Base-by-base conservation (phyloP, 345 rosid genomes). In the Limnanthes douglasii region DNA sequence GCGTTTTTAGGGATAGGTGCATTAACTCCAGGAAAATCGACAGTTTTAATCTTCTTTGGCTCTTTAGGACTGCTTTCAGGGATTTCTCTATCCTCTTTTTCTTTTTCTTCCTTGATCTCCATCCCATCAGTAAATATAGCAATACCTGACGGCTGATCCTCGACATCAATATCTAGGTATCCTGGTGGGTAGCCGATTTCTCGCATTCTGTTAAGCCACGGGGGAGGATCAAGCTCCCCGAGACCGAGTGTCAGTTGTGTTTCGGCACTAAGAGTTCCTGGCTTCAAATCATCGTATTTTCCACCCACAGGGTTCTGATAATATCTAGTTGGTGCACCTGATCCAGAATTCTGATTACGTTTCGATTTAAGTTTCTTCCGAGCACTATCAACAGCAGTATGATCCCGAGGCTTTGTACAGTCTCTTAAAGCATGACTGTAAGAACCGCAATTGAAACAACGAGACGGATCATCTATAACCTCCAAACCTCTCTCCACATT, bases 171-270 rank as follows among this genome's bases (percentile, higher is more conserved):
- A 81, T 96, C 93, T 53, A 81, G 61, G 60, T 92, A 85, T 49
- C 99, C 99, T 0, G 86, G 94, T 7, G 99, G 94, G 42, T 92
- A 92, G 3, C 99, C 99, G 55, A 92, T 56, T 57, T 92, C 94
- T 45, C 76, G 73, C 99, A 92, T 92, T 59, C 94, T 78, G 61
- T 69, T 38, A 38, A 85, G 86, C 99, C 96, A 92, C 6, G 99
- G 96, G 23, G 96, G 99, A 42, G 99, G 96, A 60, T 92, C 99
- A n/a, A 85, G 72, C 58, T 80, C 96, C 90, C 79, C 74, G 41
- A 81, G 68, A 57, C 86, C 86, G 43, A 92, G 73, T 49, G 73
- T 65, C 55, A 56, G 48, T 29, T 77, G 64, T 20, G 99, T 92
- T 57, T 85, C 96, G 40, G 80, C 39, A 56, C 50, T 70, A 48